Conservation (phyloP, 106 monocot species). For the Apostasia shenzhenica region DNA sequence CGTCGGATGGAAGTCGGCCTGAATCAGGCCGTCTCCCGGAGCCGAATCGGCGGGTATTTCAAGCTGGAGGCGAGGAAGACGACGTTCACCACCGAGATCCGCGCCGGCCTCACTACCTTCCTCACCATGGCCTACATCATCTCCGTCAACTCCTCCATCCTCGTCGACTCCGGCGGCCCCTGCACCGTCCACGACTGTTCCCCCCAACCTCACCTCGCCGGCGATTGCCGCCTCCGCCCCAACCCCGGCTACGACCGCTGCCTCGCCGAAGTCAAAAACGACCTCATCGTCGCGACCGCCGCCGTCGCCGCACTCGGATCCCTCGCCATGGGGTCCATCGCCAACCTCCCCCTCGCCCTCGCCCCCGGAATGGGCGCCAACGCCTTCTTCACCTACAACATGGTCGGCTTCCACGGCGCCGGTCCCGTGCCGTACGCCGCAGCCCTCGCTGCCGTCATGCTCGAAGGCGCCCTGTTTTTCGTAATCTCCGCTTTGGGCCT, state of each 20-base stretch:
- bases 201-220: not conserved
- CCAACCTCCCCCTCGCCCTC: slow-evolving; percentile 61
- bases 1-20: slow-evolving; percentile 13
- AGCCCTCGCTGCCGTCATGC: slow-evolving; percentile 53
- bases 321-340: slow-evolving; percentile 48
- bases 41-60: slow-evolving; percentile 38
- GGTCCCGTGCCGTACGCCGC: slow-evolving; percentile 43
- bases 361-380: slow-evolving; percentile 76
- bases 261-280: slow-evolving; percentile 19
- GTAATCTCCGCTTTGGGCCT: slow-evolving; percentile 45
- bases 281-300: slow-evolving; percentile 47
- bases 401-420: slow-evolving; percentile 62
- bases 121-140: slow-evolving; percentile 79
- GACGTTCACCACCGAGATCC: slow-evolving; percentile 60
- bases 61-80: slow-evolving; percentile 42
- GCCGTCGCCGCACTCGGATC: slow-evolving; percentile 22
- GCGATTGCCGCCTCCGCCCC: slow-evolving; percentile 14
- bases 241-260: slow-evolving; percentile 27
- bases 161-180: slow-evolving; percentile 56
- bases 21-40: slow-evolving; percentile 30
- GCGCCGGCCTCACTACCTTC: slow-evolving; percentile 56
- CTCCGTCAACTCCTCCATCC: slow-evolving; percentile 63
- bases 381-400: slow-evolving; percentile 61
- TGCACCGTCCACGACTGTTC: slow-evolving; percentile 33
- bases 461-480: slow-evolving; percentile 51